Evolutionary conservation across 305 asterid genomes (phyloP), one percentile per base, ranked within the genome.

Genomic region (Fraxinus floribunda): DNA sequence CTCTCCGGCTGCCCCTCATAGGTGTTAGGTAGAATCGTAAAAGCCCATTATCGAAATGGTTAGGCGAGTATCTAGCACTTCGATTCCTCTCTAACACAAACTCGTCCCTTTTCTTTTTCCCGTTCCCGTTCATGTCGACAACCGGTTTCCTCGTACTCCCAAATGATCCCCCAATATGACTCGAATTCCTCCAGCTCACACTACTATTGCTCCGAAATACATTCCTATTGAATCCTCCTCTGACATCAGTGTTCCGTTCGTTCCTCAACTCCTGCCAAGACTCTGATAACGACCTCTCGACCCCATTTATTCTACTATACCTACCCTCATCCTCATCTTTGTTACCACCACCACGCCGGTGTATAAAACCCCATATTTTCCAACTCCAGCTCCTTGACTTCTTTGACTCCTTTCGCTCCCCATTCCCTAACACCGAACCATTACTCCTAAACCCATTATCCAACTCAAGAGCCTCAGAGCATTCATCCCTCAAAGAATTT

Each of bases 301-400:
- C 93, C 46, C 98, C 98, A 34, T 93, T 94, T n/a, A 85, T 86
- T 77, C 97, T 88, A 62, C 92, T 90, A 60, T 85, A 88, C 86
- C 91, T 88, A 81, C 88, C 94, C 5, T 93, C 95, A 15, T 91
- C 92, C 0, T 91, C 95, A 5, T 91, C 91, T 84, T 89, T 88
- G 78, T 82, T 91, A 39, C 89, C 91, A 70, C 89, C 87, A 74
- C 78, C 80, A 57, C 92, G 89, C 82, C 91, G 88, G 36, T 91
- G 93, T 75, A 94, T 90, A 18, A 96, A 90, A 22, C 93, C 97
- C 94, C 91, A 94, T 36, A 93, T 64, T 70, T 84, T 92, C 98
- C 98, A 94, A 70, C 93, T 88, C 99, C 99, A 96, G 78, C 92
- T 86, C 91, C 88, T 90, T 0, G 97, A 89, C 88, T 92, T 96